phyloP scores from a whole-genome alignment of 208 protist genomes.

The Leishmania tarentolae region DNA sequence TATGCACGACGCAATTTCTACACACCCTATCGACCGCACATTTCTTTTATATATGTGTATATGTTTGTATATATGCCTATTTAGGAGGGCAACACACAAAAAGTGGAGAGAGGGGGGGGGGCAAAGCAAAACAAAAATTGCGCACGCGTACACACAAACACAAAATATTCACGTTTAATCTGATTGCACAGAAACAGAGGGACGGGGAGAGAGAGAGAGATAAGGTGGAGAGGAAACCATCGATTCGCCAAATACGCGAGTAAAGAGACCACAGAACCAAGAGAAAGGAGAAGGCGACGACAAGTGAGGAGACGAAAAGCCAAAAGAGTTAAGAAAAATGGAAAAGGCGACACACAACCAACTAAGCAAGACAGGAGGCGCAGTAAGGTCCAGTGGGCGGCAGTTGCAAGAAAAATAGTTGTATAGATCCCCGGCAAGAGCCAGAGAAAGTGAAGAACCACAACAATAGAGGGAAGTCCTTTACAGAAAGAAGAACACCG shows the following conservation, averaged over 20 bases:
- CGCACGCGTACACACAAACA: not conserved
- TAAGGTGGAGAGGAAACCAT: not conserved
- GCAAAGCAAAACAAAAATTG: not conserved
- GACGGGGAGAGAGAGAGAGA: not conserved
- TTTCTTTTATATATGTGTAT: too few species aligned
- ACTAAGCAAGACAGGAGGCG: conserved; percentile 8
- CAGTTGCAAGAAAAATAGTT: not conserved
- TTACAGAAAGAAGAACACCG: not conserved
- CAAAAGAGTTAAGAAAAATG: not conserved
- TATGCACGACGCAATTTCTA: not conserved
- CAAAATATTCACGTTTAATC: not conserved
- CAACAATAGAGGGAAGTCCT: too few species aligned
- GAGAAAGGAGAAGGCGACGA: not conserved
- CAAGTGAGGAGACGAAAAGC: not conserved
- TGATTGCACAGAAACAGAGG: not conserved
- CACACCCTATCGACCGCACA: not conserved
- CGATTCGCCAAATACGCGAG: not conserved
- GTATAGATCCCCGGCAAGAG: too few species aligned
- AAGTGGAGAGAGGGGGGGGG: not conserved
- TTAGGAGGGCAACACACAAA: not conserved
- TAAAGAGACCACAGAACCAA: not conserved
- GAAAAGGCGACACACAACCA: not conserved
- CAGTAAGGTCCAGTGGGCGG: not conserved
- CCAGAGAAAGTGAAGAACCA: too few species aligned
- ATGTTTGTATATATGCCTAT: too few species aligned